Evolutionary conservation across 495 filamentous ascomycete species (phyloP).

Genomic region (Chaetomidium leptoderma): DNA sequence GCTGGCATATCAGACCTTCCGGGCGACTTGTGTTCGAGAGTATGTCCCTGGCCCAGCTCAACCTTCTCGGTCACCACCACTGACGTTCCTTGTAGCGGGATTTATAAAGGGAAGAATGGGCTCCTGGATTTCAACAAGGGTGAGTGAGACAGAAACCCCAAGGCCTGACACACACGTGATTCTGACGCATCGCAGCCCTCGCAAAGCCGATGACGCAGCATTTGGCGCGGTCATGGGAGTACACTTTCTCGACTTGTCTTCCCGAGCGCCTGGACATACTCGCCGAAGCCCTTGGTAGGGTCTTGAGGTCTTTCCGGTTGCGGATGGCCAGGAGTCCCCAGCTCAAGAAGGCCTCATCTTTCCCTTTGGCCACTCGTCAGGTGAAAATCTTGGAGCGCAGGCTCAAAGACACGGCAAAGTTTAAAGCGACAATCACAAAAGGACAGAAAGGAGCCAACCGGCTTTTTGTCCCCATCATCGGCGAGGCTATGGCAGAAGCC

Average conservation of each 20-base stretch:
- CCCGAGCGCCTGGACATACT: constrained; percentile 22
- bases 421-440: constrained; percentile 35
- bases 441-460: constrained; percentile 52
- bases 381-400: constrained; percentile 36
- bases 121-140: constrained; percentile 46
- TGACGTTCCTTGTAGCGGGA: constrained; percentile 20
- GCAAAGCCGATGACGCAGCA: constrained; percentile 47
- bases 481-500: constrained; percentile 36
- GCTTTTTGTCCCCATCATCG: constrained; percentile 46
- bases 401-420: constrained; percentile 32
- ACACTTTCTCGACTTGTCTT: constrained; percentile 27
- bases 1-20: constrained; percentile 51
- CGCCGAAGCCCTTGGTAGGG: background rate
- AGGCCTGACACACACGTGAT: background rate
- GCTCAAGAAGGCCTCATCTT: constrained; percentile 13
- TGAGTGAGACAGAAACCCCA: constrained; percentile 22
- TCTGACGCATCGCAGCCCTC: constrained; percentile 16
- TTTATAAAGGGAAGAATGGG: constrained; percentile 28
- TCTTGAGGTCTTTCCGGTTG: constrained; percentile 32
- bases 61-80: constrained; percentile 16
- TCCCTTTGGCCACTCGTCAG: constrained; percentile 25
- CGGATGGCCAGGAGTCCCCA: constrained; percentile 25
- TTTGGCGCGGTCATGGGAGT: constrained; percentile 51
- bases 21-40: constrained; percentile 50
- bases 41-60: constrained; percentile 27